Evolutionary conservation across 768 basidiomycete genomes (phyloP), one percentile per base, ranked within the genome.

Genomic region (Sistotremastrum suecicum): DNA sequence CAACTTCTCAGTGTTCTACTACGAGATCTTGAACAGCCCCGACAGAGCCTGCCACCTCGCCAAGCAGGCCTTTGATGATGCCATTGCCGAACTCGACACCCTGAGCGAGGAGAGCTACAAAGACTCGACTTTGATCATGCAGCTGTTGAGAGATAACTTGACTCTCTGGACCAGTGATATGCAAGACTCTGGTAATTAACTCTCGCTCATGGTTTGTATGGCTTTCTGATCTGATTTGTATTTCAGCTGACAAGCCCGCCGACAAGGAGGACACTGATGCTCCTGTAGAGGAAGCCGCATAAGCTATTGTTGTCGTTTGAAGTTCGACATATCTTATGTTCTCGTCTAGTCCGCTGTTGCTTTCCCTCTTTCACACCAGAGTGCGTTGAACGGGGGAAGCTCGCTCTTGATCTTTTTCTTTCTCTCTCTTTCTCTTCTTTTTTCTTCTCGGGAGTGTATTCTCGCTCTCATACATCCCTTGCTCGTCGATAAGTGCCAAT

Each of bases 1-100:
- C 60, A 98, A 98, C 78, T 97, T 97, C 79, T 95, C 90, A 45
- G 92, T 98, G 42, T 97, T 98, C 77, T 97, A 97, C 78, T 95
- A 95, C 71, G 92, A 97, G 68, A 95, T 97, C 63, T 81, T 95
- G 66, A 95, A 95, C 79, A 86, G 84, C 66, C 91, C 94, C 55
- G 92, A 95, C 67, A 88, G 90, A 66, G 94, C 94, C 43, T 95
- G 92, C 73, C 88, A 92, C 62, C 84, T 97, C 54, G 92, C 92
- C 64, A 98, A 98, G 73, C 90, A 95, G 67, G 92, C 94, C 5
- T 98, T 98, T 66, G 92, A 97, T 53, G 92, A 97, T 64, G 94
- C 94, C 40, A 97, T 98, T 62, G 91, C 92, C 54, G 92, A 98
- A 70, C 88, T 97, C 59, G 92, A 98, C 73, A 97, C 92, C 28